A percentile compares a stretch with the other conserved stretches of the same genome.
These are phyloP conservation scores for Isoetes taiwanensis DNA, from an alignment of 75 land plant species.

Conservation along the genomic window DNA sequence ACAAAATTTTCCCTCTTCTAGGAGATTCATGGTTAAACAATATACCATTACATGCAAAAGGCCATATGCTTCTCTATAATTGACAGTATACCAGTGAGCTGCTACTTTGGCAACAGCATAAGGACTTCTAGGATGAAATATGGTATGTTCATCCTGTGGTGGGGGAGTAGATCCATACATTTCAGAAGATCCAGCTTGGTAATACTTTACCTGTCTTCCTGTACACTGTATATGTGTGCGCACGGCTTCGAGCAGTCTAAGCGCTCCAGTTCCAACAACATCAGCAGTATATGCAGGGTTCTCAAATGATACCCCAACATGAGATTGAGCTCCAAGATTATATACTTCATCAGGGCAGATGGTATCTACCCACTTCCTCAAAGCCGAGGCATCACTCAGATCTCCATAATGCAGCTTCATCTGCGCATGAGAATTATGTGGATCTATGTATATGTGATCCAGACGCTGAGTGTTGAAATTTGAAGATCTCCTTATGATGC, in stretches of 20 bases:
- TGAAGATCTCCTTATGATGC: constrained; percentile 79
- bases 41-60: constrained; percentile 87
- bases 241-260: constrained; percentile 79
- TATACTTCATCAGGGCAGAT: constrained; percentile 87
- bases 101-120: constrained; percentile 87
- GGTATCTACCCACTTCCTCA: constrained; percentile 82
- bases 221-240: constrained; percentile 48
- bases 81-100: constrained; percentile 94
- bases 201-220: constrained; percentile 47
- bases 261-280: constrained; percentile 85
- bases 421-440: constrained; percentile 74
- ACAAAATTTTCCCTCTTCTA: constrained; percentile 84
- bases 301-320: constrained; percentile 94
- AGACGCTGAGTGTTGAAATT: constrained; percentile 91
- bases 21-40: constrained; percentile 94
- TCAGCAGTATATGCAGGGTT: constrained; percentile 96
- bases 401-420: constrained; percentile 97
- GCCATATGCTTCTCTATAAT: constrained; percentile 85
- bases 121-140: constrained; percentile 86
- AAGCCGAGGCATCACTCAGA: constrained; percentile 86
- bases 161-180: constrained; percentile 97
- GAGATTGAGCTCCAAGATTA: constrained; percentile 92
- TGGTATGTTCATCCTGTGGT: constrained; percentile 70
- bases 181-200: constrained; percentile 95
- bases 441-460: constrained; percentile 92